These are phyloP conservation scores for Fraxinus anomala DNA, from an alignment of 257 asterid species.

Conservation along the genomic window DNA sequence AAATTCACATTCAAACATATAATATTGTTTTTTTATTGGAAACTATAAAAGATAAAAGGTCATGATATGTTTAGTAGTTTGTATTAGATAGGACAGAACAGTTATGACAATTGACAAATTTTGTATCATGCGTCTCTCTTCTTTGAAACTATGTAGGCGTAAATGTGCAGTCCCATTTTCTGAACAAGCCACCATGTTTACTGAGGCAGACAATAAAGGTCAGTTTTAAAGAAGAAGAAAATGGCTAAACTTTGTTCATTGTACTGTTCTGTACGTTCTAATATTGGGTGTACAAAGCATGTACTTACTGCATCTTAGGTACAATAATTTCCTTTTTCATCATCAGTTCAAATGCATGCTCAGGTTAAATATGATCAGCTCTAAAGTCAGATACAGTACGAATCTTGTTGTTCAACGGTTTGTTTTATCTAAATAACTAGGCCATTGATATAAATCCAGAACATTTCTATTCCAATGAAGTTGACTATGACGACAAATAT, in stretches of 20 bases:
- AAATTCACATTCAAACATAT: not conserved
- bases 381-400: not conserved
- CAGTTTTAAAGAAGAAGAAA: not conserved
- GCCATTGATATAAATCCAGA: not conserved
- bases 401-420: not conserved
- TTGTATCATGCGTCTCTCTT: not conserved
- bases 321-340: too few relatives aligned
- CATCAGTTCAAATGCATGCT: conserved; percentile 1
- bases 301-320: too few relatives aligned
- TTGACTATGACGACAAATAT: not conserved
- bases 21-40: not conserved
- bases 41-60: too few relatives aligned
- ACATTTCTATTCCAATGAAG: not conserved
- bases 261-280: too few relatives aligned
- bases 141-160: not conserved
- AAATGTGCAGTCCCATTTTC: too few relatives aligned
- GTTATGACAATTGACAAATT: too few relatives aligned
- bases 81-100: not conserved
- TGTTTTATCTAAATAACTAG: not conserved
- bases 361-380: not conserved
- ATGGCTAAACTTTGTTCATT: not conserved
- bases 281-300: too few relatives aligned
- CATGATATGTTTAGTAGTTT: too few relatives aligned
- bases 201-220: not conserved
- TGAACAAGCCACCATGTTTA: not conserved